Base-by-base conservation (phyloP, 2,329 filamentous ascomycete genomes). In the Fonsecaea monophora region DNA sequence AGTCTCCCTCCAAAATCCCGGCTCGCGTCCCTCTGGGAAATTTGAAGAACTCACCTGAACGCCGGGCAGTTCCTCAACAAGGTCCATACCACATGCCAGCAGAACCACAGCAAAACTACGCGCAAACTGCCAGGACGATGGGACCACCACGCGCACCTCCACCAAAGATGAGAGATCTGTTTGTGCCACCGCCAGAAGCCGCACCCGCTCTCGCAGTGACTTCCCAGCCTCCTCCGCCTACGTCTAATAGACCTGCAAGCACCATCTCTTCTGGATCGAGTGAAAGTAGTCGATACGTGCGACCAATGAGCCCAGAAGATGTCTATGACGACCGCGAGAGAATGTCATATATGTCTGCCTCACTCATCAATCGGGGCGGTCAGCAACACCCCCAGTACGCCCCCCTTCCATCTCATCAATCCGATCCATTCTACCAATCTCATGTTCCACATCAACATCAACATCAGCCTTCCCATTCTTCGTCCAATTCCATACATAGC, bases 81-180 rank as follows among this genome's bases (percentile, higher is more conserved):
- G 68, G 40, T 60, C 72, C 54, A 60, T 72, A 64, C 68, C 74
- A 56, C n/a, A 34, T 53, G 42, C 65, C 64, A 8, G 12, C 21
- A 48, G 60, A 66, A 50, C 45, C 58, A 32, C 68, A 69, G 30
- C 67, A 68, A 32, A 70, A 70, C 53, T 71, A 62, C 48, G 64
- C 66, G 1, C 69, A 67, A 59, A 71, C 80, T 55, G 68, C 79
- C 50, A 75, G 78, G 25, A 80, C 78, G 67, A 80, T 81, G 78
- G 86, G 84, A 32, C 85, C 86, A 60, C 86, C 86, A 74, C 84
- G 88, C 68, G 89, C 89, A 1, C 92, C 92, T 40, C 94, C 94
- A 12, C 94, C 94, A 57, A 95, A 93, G 78, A 97, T 98, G 93
- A 89, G 94, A 71, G 92, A 96, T 50, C 84, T 97, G 35, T 87